Conservation (phyloP, 1,139 yeast species). For the Pneumocystis oryctolagi region DNA sequence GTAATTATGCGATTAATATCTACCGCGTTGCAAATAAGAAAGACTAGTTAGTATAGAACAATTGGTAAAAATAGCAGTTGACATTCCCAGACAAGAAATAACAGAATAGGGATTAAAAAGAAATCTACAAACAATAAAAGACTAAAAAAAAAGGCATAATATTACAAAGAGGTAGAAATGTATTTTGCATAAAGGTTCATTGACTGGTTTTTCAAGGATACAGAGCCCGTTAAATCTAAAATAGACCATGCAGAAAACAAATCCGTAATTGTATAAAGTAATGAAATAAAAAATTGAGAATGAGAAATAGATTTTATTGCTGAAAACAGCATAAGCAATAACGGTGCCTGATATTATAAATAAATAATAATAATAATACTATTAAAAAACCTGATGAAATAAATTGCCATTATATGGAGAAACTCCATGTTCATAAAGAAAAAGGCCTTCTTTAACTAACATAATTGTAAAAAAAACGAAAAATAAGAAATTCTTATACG, state of each 20-base stretch:
- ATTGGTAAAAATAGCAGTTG: conserved; percentile 50
- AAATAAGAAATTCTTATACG: conserved; percentile 13
- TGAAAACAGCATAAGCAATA: conserved; percentile 1
- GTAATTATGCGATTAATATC: conserved; percentile 17
- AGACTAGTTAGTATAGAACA: conserved; percentile 40
- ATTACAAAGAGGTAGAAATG: neutral
- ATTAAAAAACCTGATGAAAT: conserved; percentile 41
- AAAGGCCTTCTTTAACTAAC: conserved; percentile 59
- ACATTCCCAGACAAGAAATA: conserved; percentile 51
- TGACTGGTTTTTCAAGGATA: conserved; percentile 20
- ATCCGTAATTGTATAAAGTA: conserved; percentile 32
- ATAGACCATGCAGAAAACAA: conserved; percentile 30
- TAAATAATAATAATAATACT: neutral
- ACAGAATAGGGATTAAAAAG: conserved; percentile 68
- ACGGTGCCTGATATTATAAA: conserved; percentile 10
- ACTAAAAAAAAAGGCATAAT: neutral
- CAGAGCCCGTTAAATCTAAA: conserved; percentile 30
- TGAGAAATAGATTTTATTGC: neutral
- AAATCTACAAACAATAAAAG: conserved; percentile 36
- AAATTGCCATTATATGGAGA: conserved; percentile 74
- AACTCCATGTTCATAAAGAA: conserved; percentile 42
- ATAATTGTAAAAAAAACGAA: conserved; percentile 16
- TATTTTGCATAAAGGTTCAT: conserved; percentile 9
- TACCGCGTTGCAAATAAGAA: conserved; percentile 31
- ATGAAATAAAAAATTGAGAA: conserved; percentile 19